These are phyloP conservation scores for Cordyceps tenuipes DNA, from an alignment of 2,329 filamentous ascomycete genomes.

Conservation along the genomic window DNA sequence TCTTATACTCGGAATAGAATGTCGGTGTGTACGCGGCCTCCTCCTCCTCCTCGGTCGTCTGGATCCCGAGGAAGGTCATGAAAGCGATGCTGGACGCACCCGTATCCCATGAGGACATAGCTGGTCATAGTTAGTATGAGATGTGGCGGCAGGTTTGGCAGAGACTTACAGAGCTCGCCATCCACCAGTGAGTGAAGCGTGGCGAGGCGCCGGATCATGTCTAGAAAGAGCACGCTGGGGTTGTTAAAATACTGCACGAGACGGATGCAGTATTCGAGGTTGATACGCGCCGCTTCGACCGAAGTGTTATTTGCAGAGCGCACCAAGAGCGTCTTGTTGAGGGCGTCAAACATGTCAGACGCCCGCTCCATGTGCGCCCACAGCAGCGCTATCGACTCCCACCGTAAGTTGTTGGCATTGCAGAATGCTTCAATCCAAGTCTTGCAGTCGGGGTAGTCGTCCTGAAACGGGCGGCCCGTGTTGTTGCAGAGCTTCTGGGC, in stretches of 20 bases:
- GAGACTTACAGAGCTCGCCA: conserved; percentile 2
- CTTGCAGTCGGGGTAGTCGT: conserved; percentile 26
- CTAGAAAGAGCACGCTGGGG: neutral
- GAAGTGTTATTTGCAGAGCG: neutral
- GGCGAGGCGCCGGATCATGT: neutral
- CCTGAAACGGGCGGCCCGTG: conserved; percentile 26
- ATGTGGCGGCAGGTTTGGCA: neutral
- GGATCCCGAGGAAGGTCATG: neutral
- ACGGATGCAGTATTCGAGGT: conserved; percentile 3
- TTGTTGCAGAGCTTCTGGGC: conserved; percentile 30
- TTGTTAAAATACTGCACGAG: neutral
- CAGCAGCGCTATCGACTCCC: conserved; percentile 35
- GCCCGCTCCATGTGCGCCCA: conserved; percentile 16
- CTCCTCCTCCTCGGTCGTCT: neutral
- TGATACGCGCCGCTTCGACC: neutral
- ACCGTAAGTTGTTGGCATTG: conserved; percentile 28
- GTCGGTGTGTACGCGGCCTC: neutral
- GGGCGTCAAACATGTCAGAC: conserved; percentile 1
- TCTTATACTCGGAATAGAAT: neutral
- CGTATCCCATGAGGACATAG: neutral
- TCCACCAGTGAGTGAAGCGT: neutral
- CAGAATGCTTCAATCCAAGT: conserved; percentile 33
- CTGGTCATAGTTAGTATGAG: neutral
- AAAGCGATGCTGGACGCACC: neutral
- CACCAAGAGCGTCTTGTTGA: neutral